These are phyloP conservation scores for Chlamydomonas schloesseri DNA, from an alignment of 139 green algal species.

Conservation along the genomic window DNA sequence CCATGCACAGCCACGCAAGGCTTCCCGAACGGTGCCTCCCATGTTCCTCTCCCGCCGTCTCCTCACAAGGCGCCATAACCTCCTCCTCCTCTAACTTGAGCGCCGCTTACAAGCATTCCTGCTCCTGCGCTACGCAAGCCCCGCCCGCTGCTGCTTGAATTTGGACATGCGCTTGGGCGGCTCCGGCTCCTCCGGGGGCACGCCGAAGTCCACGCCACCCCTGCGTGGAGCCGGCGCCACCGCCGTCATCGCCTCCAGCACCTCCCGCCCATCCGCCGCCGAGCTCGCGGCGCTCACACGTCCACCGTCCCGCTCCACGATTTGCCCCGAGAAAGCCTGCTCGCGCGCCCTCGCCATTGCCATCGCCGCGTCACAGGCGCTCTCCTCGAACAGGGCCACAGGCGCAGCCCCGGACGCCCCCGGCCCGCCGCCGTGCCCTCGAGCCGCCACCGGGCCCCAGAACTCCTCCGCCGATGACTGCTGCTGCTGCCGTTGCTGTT, in stretches of 20 bases:
- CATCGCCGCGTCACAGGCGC: slow-evolving; percentile 4
- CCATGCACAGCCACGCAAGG: no score
- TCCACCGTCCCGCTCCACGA: neutral
- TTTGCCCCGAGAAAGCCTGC: slow-evolving; percentile 15
- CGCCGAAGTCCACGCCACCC: no score
- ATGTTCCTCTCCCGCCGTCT: no score
- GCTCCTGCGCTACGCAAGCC: no score
- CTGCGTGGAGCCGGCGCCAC: neutral
- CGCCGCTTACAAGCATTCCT: no score
- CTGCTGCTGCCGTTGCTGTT: neutral
- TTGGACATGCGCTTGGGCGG: slow-evolving; percentile 38
- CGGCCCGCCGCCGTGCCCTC: neutral
- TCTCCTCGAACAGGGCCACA: neutral
- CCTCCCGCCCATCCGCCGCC: neutral
- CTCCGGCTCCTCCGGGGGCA: neutral
- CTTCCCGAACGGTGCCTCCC: no score
- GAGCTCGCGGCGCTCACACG: neutral
- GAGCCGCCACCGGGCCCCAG: neutral
- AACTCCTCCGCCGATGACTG: neutral
- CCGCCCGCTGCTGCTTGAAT: slow-evolving; percentile 53
- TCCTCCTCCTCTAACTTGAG: no score
- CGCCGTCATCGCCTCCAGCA: neutral
- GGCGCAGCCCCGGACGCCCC: neutral
- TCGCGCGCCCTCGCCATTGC: slow-evolving; percentile 33
- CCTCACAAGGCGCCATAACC: no score